Base-by-base conservation (phyloP, 176 grass and related monocot species). In the Hordeum marinum region DNA sequence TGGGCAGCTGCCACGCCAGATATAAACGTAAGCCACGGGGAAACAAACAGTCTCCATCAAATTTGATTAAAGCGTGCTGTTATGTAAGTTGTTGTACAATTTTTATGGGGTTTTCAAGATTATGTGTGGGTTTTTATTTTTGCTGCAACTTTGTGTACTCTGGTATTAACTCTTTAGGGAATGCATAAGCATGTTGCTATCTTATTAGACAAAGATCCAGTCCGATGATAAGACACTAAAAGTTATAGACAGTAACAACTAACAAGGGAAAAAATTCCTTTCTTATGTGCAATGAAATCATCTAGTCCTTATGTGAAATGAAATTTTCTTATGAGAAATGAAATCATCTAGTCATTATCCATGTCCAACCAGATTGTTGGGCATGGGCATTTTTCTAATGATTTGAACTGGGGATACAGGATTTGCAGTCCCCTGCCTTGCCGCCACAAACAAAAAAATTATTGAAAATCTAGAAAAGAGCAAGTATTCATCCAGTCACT, bases 301-400 rank as follows among this genome's bases (percentile, higher is more conserved):
- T 75, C 54, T 43, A 48, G 18, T 4, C 31, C 35, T n/a, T 67
- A 18, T 21, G 35, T 55, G 65, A 80, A 66, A 29, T 18, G 37
- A 69, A 43, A 45, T 32, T 52, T 52, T 52, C 17, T 79, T 10
- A 36, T 43, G 35, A 42, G 65, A 80, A 67, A 29, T 18, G 37
- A 69, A 43, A 45, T 32, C 41, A 80, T 75, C 54, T 43, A 48
- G 18, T 4, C 31, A 43, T n/a, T 68, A 20, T 21, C 41, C 50
- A 61, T 72, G 42, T 55, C 52, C 69, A 69, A 40, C 35, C 61
- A 85, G 40, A 80, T 24, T 50, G 15, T 60, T 34, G 31, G 37
- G 14, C 74, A 68, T 24, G 80, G 58, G 63, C n/a, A 75, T 85
- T 58, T 63, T 85, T 58, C 23, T 71, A 55, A 14, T 3, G 23